Base-by-base conservation (phyloP, 169 alveolate genomes). In the Plasmodium gaboni region DNA sequence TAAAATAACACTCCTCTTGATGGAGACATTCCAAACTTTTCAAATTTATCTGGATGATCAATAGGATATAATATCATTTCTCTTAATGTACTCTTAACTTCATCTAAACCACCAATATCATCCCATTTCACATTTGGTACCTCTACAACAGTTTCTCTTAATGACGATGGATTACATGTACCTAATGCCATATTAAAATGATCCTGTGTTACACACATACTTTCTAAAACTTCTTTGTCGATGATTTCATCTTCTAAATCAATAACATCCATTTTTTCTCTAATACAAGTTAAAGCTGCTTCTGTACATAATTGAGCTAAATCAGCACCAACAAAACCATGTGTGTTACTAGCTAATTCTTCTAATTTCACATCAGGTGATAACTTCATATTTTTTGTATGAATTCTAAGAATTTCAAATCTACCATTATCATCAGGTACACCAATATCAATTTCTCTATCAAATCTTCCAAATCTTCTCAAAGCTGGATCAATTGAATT, bases 401-500 rank as follows among this genome's bases (percentile, higher is more conserved):
- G 99, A 80, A 98, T 99, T 71, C 99, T 95, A 64, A 98, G 95
- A 65, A 98, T 98, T 93, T 98, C 99, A 94, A 98, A 96, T 85
- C 99, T 96, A n/a, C 99, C 99, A 68, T 97, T 98, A 96, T 98
- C 99, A 92, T 98, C 99, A 6, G 99, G 99, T 22, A 98, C 99
- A 13, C 99, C 99, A 73, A 98, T 98, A 93, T 98, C 99, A 64
- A 98, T 96, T 95, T 98, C 99, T 71, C 99, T 96, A 74, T 98
- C 99, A 89, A 98, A 98, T 80, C 99, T 93, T 1, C 99, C 99
- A 89, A 99, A 98, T 68, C 99, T 97, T 91, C 99, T 97, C 48
- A 99, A 94, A 3, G 99, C 99, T 1, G 99, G 98, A 78, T 99
- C 99, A 68, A 99, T 97, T 28, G 99, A 94, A 92, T 99, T 98